phyloP scores from a whole-genome alignment of 768 basidiomycete genomes.

The Daedaleopsis sinensis region DNA sequence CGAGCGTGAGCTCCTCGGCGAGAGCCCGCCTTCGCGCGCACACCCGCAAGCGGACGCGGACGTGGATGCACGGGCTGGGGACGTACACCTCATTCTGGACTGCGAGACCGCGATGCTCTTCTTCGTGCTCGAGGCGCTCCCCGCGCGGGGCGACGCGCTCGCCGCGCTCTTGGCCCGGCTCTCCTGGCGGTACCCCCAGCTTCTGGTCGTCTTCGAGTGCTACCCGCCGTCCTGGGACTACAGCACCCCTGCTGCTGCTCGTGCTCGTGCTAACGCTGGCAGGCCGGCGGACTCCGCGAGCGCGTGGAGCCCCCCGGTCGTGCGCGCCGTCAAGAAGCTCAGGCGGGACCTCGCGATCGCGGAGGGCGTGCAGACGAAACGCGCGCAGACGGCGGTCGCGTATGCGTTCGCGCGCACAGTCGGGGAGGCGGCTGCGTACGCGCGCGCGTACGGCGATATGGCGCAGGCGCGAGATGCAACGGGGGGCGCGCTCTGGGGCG shows the following conservation, averaged over 20 bases:
- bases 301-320: slow-evolving; percentile 61
- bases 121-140: slow-evolving; percentile 46
- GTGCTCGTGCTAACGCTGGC: no score
- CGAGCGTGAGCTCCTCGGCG: slow-evolving; percentile 60
- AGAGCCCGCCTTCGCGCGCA: background rate
- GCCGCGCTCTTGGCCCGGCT: slow-evolving; percentile 47
- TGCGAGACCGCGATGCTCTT: slow-evolving; percentile 61
- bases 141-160: slow-evolving; percentile 50
- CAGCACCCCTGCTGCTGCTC: no score
- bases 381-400: slow-evolving; percentile 43
- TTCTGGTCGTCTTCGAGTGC: slow-evolving; percentile 61
- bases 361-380: slow-evolving; percentile 59
- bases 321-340: slow-evolving; percentile 73
- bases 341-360: slow-evolving; percentile 62
- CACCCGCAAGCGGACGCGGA: slow-evolving; percentile 14
- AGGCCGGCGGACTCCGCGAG: slow-evolving; percentile 13
- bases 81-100: slow-evolving; percentile 70
- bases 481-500: slow-evolving; percentile 55
- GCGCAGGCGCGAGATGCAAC: slow-evolving; percentile 49
- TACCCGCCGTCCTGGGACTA: slow-evolving; percentile 53
- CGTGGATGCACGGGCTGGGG: slow-evolving; percentile 23
- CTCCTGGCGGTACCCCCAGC: slow-evolving; percentile 62
- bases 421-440: slow-evolving; percentile 56
- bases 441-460: slow-evolving; percentile 60
- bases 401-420: slow-evolving; percentile 68